These are phyloP conservation scores for Diutina catenulata DNA, from an alignment of 1,139 yeast genomes.

Conservation along the genomic window DNA sequence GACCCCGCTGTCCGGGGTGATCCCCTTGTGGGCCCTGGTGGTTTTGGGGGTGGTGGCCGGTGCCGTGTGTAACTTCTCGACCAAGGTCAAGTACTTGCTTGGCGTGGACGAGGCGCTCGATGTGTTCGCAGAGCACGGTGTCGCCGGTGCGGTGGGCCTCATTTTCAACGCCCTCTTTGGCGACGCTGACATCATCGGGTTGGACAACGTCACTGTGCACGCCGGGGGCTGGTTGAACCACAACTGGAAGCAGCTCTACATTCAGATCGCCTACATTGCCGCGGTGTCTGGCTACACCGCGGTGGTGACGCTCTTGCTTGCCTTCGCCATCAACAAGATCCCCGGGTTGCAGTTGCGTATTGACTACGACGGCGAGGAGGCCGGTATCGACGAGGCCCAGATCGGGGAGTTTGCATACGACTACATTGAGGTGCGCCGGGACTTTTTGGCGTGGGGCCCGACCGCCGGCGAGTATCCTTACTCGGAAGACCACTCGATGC, in stretches of 20 bases:
- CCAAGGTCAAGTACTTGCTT: slow-evolving; percentile 72
- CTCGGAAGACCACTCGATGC: background rate
- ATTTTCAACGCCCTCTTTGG: slow-evolving; percentile 83
- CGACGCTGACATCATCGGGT: slow-evolving; percentile 77
- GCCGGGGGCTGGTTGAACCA: slow-evolving; percentile 89
- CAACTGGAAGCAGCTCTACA: slow-evolving; percentile 84
- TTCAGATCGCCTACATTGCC: slow-evolving; percentile 71
- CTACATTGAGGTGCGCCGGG: slow-evolving; percentile 92
- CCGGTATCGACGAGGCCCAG: slow-evolving; percentile 93
- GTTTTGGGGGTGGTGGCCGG: slow-evolving; percentile 77
- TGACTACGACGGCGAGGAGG: slow-evolving; percentile 73
- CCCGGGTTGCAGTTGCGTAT: slow-evolving; percentile 81
- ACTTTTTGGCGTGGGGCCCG: slow-evolving; percentile 57
- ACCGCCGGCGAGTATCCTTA: background rate
- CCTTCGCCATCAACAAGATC: slow-evolving; percentile 60
- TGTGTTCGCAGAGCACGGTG: slow-evolving; percentile 95
- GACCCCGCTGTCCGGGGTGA: slow-evolving; percentile 86
- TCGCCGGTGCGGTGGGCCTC: slow-evolving; percentile 87
- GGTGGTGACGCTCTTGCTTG: slow-evolving; percentile 66
- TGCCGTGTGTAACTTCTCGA: slow-evolving; percentile 76
- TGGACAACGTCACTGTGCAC: slow-evolving; percentile 74
- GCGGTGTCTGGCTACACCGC: slow-evolving; percentile 72
- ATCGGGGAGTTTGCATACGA: slow-evolving; percentile 98
- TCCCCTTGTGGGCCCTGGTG: slow-evolving; percentile 87
- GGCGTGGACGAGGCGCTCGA: slow-evolving; percentile 88